Base-by-base conservation (phyloP, 768 basidiomycete genomes). In the Kwoniella pini region DNA sequence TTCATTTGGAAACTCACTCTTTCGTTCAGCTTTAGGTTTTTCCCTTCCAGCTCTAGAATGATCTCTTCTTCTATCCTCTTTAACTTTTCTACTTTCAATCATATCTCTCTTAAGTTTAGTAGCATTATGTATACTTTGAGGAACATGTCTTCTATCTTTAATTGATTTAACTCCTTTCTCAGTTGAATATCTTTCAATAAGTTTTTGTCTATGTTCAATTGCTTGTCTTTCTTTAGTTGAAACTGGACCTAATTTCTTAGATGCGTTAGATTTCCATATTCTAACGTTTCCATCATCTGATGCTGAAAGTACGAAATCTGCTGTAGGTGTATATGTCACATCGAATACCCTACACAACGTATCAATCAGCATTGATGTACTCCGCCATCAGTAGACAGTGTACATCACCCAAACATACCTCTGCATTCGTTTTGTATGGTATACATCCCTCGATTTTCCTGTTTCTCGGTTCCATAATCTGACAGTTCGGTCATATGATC, bases 341-440 rank as follows among this genome's bases (percentile, higher is more conserved):
- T 92, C 89, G 44, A 91, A 88, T 31, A 99, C 91, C 62, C 94
- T 92, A 70, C 4, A 17, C 4, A 39, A 30, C 7, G 40, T 26
- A 26, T 19, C 24, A 53, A 52, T 64, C 50, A 66, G 63, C 27
- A 42, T n/a, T n/a, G n/a, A n/a, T n/a, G n/a, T n/a, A n/a, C n/a
- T n/a, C n/a, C n/a, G n/a, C n/a, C n/a, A n/a, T n/a, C n/a, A n/a
- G n/a, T n/a, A n/a, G n/a, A n/a, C n/a, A n/a, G n/a, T n/a, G n/a
- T n/a, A n/a, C n/a, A n/a, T n/a, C n/a, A n/a, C n/a, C n/a, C n/a
- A n/a, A n/a, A n/a, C 81, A 38, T 51, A 91, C 90, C 93, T 85
- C 79, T 98, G 96, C 96, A 99, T 99, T 44, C 96, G 89, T 80
- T 98, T 98, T 15, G 93, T 95, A 78, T 98, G 95, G 74, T 98